Conservation (phyloP, 768 basidiomycete genomes). For the Pulveroboletus ravenelii region DNA sequence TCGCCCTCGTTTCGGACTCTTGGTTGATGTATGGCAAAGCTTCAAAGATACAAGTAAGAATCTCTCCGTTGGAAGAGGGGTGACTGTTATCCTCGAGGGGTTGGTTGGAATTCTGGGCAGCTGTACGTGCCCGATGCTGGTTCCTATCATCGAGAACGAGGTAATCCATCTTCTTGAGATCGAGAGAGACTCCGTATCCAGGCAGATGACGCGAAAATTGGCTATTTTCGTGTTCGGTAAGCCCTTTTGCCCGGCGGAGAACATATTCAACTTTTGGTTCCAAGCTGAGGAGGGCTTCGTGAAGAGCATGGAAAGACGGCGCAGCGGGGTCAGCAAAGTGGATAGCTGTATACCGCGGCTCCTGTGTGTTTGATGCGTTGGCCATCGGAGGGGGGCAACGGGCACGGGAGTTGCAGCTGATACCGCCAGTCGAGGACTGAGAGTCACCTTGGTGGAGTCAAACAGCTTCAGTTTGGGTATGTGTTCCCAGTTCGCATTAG, state of each 20-base stretch:
- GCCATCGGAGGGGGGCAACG: constrained; percentile 94
- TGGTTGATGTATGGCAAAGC: too few species aligned
- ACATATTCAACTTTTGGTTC: constrained; percentile 63
- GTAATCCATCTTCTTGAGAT: constrained; percentile 97
- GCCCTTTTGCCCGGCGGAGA: constrained; percentile 43
- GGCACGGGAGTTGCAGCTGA: constrained; percentile 95
- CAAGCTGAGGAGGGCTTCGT: constrained; percentile 54
- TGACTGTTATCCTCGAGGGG: constrained; percentile 5
- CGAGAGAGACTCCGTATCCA: constrained; percentile 89
- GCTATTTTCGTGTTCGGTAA: constrained; percentile 35
- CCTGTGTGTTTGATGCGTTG: constrained; percentile 67
- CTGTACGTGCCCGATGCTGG: constrained; percentile 12
- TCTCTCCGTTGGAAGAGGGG: constrained; percentile 16
- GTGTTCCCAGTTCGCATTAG: neutral
- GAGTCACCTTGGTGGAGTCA: constrained; percentile 89
- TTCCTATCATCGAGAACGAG: constrained; percentile 85
- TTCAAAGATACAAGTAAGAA: too few species aligned
- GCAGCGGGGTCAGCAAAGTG: constrained; percentile 72
- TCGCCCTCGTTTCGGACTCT: constrained; percentile 28
- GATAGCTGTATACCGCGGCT: constrained; percentile 61
- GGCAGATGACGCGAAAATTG: constrained; percentile 48
- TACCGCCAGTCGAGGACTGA: constrained; percentile 86
- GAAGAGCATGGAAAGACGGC: constrained; percentile 64
- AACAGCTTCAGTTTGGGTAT: constrained; percentile 88
- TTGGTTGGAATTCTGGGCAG: neutral